Base-by-base conservation (phyloP, 129 eudicot genomes). In the Flaveria trinervia region DNA sequence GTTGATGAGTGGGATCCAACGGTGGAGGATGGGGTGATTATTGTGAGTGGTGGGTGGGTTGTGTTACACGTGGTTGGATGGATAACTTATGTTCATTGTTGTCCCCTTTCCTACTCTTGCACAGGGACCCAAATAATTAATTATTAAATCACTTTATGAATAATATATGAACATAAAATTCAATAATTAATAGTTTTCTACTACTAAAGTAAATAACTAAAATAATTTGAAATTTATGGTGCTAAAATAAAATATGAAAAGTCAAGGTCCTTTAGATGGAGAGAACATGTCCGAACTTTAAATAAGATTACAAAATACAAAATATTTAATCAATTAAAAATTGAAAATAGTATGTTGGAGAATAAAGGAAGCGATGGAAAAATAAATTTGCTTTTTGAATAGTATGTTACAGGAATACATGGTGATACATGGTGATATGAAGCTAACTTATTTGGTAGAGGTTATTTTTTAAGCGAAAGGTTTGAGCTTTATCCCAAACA, bases 51-150 rank as follows among this genome's bases (percentile, higher is more conserved):
- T 66, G 64, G 64, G 69, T 67, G 84, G 74, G 73, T 49, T 79
- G 36, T 76, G 80, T 26, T 56, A 72, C 88, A 84, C 84, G 85
- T 84, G 88, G 82, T 78, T 77, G 85, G 85, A 77, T 75, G 57
- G 77, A 68, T 81, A 71, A 76, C 77, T 66, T 73, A 49, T 50
- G 33, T 59, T 52, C 23, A 23, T 64, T 72, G 68, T 7, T 65
- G 79, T 79, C 76, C 33, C 71, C 52, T 22, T 28, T 51, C 50
- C 33, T 60, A 70, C 78, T 64, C 48, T 80, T 72, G 66, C 80
- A 74, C 48, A 46, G 70, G 62, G 60, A 33, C 81, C 69, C 17
- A 25, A 25, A 61, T 26, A 61, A 28, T 25, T 10, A 10, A 60
- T 60, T 39, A 25, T 11, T 16, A 23, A 12, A 9, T 13, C 10